These are phyloP conservation scores for Crithidia acanthocephali DNA, from an alignment of 208 protist species.

Conservation along the genomic window DNA sequence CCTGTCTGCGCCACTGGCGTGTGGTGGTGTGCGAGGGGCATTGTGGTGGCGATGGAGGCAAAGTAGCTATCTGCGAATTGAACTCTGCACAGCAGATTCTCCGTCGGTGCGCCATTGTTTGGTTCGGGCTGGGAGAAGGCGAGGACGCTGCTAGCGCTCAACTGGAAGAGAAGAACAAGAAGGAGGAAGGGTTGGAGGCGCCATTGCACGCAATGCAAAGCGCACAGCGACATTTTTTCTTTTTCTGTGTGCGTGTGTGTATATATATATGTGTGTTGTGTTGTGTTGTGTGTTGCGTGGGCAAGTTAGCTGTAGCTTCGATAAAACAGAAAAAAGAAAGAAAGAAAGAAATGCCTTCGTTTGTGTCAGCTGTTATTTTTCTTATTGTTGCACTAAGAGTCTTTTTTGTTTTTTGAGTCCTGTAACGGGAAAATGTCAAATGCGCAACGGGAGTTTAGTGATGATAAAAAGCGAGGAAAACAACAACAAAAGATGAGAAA, in stretches of 20 bases:
- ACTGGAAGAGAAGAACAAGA: neutral
- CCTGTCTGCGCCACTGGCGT: constrained; percentile 37
- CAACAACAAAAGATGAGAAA: constrained; percentile 18
- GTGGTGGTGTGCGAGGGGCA: constrained; percentile 14
- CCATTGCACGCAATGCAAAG: neutral
- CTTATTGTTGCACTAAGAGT: neutral
- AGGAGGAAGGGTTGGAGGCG: neutral
- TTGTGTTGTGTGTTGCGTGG: too few species aligned
- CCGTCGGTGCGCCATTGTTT: neutral
- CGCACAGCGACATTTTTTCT: neutral
- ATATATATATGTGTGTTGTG: neutral
- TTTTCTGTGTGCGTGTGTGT: neutral
- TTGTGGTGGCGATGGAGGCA: constrained; percentile 40
- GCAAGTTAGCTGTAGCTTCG: too few species aligned
- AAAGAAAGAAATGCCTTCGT: neutral
- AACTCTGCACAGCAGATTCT: constrained; percentile 15
- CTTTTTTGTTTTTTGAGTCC: neutral
- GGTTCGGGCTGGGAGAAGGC: neutral
- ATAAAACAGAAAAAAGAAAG: neutral
- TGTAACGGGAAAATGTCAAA: neutral
- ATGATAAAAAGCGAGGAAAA: constrained; percentile 18
- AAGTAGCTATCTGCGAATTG: constrained; percentile 40
- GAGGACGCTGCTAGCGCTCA: neutral
- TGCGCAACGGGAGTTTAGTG: neutral
- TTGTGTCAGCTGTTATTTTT: neutral